phyloP scores from a whole-genome alignment of 169 alveolate species.

The Plasmodium cynomolgi region DNA sequence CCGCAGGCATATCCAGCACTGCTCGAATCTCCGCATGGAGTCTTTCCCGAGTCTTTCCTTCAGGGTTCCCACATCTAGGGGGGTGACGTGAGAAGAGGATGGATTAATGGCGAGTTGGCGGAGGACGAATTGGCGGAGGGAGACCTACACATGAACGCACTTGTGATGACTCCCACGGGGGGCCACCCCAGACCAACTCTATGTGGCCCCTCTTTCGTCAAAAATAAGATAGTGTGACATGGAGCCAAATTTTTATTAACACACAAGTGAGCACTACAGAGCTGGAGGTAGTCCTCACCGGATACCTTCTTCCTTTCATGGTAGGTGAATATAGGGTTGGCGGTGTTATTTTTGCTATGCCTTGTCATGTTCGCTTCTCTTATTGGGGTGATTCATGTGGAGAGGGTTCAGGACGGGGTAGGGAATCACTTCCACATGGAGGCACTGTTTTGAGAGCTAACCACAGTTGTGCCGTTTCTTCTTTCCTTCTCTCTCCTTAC shows the following conservation, averaged over 20 bases:
- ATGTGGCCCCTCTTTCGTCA: background rate
- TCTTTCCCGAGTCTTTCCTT: slow-evolving; percentile 92
- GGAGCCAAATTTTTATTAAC: background rate
- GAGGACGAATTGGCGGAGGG: background rate
- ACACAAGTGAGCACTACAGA: background rate
- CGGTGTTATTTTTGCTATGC: slow-evolving; percentile 93
- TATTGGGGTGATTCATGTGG: background rate
- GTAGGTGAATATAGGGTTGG: slow-evolving; percentile 91
- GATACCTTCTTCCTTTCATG: slow-evolving; percentile 90
- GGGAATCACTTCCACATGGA: background rate
- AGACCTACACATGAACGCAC: background rate
- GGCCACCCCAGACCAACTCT: background rate
- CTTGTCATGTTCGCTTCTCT: slow-evolving; percentile 87
- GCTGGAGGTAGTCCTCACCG: slow-evolving; percentile 51
- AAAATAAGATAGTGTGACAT: background rate
- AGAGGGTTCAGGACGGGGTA: background rate
- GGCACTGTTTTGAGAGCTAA: background rate
- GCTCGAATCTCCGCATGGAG: slow-evolving; percentile 91
- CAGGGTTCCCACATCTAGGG: slow-evolving; percentile 88
- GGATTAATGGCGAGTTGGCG: background rate
- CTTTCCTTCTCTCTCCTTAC: background rate
- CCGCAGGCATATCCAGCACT: slow-evolving; percentile 93
- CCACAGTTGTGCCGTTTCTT: background rate
- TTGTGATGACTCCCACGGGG: background rate
- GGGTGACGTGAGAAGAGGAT: background rate